Evolutionary conservation across 768 basidiomycete genomes (phyloP).

Genomic region (Suillus subluteus): DNA sequence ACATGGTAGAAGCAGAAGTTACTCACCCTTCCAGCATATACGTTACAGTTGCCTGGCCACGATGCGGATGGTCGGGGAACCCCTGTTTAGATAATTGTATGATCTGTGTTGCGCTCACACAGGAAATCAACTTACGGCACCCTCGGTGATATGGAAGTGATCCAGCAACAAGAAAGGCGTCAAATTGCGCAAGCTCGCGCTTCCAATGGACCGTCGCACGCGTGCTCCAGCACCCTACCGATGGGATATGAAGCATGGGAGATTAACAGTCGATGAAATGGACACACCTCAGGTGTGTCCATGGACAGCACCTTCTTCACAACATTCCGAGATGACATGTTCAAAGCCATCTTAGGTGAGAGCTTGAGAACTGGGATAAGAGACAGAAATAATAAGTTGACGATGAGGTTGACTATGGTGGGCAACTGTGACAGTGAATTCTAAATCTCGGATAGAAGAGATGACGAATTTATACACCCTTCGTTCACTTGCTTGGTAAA

Average conservation of each 20-base stretch:
- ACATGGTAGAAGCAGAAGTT: background rate
- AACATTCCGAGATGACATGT: slow-evolving; percentile 64
- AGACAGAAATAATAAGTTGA: slow-evolving; percentile 1
- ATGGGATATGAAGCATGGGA: slow-evolving; percentile 9
- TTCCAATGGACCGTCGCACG: slow-evolving; percentile 88
- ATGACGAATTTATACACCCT: slow-evolving; percentile 13
- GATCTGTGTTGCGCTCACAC: background rate
- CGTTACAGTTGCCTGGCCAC: slow-evolving; percentile 87
- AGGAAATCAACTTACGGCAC: slow-evolving; percentile 54
- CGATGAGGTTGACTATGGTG: slow-evolving; percentile 5
- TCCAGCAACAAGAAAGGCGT: slow-evolving; percentile 92
- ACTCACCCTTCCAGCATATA: slow-evolving; percentile 84
- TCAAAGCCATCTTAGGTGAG: slow-evolving; percentile 31
- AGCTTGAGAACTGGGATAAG: slow-evolving; percentile 9
- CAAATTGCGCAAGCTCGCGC: slow-evolving; percentile 71
- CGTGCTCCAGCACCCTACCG: slow-evolving; percentile 75
- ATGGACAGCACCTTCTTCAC: slow-evolving; percentile 77
- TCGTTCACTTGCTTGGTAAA: slow-evolving; percentile 7
- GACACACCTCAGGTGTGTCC: slow-evolving; percentile 67
- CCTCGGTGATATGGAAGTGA: slow-evolving; percentile 72
- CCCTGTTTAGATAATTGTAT: slow-evolving; percentile 47
- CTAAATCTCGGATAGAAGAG: slow-evolving; percentile 3
- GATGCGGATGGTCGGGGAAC: slow-evolving; percentile 92
- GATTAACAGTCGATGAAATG: background rate
- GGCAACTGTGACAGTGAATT: background rate